Evolutionary conservation across 345 rosid genomes (phyloP).

Genomic region (Acer campestre): DNA sequence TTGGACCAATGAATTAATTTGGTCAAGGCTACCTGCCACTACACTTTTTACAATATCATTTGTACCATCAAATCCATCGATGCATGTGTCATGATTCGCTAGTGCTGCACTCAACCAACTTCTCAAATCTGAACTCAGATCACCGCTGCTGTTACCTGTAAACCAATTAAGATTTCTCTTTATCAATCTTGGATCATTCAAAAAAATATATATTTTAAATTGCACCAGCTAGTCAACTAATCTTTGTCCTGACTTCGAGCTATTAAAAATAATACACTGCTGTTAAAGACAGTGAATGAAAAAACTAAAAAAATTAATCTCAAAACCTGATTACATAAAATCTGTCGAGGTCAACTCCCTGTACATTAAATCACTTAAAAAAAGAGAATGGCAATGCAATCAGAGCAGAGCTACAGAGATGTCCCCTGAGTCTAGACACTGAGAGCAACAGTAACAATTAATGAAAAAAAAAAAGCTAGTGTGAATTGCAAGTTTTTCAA

Average conservation of each 20-base stretch:
- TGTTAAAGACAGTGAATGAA: too few relatives aligned
- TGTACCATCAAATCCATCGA: slow-evolving; percentile 75
- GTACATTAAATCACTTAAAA: background rate
- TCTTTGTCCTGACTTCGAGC: too few relatives aligned
- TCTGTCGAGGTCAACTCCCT: too few relatives aligned
- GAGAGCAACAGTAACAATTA: background rate
- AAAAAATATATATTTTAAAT: too few relatives aligned
- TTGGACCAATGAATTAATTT: slow-evolving; percentile 46
- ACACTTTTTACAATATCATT: slow-evolving; percentile 48
- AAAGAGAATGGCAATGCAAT: background rate
- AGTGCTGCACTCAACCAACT: slow-evolving; percentile 87
- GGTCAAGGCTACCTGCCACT: slow-evolving; percentile 54
- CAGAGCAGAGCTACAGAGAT: background rate
- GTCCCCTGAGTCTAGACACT: background rate
- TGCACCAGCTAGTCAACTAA: too few relatives aligned
- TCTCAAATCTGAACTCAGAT: slow-evolving; percentile 64
- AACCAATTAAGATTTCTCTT: background rate
- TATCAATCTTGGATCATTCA: background rate
- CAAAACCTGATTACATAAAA: too few relatives aligned
- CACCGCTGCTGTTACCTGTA: slow-evolving; percentile 70
- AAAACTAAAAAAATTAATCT: too few relatives aligned
- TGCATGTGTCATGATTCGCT: slow-evolving; percentile 77
- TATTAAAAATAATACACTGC: too few relatives aligned
- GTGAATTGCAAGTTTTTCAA: background rate
- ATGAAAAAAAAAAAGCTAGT: background rate